Evolutionary conservation across 2,329 filamentous ascomycete species (phyloP).

Genomic region (Zymoseptoria crescenta): DNA sequence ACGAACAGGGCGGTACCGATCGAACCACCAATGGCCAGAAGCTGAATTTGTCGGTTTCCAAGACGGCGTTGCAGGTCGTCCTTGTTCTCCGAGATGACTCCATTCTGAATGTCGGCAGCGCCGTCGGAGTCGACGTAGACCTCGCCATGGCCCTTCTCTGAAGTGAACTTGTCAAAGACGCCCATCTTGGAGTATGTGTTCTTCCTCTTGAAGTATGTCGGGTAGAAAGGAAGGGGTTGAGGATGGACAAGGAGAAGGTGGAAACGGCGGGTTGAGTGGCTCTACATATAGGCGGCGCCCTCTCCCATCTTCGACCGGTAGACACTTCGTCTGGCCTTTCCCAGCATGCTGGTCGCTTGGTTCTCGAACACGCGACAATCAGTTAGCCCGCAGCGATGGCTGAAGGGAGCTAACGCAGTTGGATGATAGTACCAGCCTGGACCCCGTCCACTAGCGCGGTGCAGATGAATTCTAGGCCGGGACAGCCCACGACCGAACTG

Average conservation of each 20-base stretch:
- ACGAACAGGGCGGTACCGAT: constrained; percentile 25
- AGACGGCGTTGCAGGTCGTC: constrained; percentile 42
- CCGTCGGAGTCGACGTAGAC: constrained; percentile 6
- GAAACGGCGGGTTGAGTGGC: background rate
- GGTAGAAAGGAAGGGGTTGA: background rate
- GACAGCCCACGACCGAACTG: background rate
- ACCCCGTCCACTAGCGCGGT: background rate
- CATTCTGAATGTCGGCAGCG: constrained; percentile 10
- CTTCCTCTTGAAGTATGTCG: background rate
- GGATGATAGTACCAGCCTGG: background rate
- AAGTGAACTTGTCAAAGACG: constrained; percentile 10
- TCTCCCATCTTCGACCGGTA: background rate
- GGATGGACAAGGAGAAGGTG: background rate
- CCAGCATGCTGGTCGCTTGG: background rate
- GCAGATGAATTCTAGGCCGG: constrained; percentile 1
- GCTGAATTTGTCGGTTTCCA: constrained; percentile 38
- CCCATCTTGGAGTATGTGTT: constrained; percentile 5
- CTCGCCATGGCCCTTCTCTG: constrained; percentile 2
- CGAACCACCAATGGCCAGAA: constrained; percentile 26
- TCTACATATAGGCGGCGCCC: background rate
- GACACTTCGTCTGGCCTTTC: background rate
- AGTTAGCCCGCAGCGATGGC: background rate
- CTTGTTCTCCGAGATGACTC: constrained; percentile 25
- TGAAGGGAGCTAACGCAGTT: background rate
- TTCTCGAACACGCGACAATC: constrained; percentile 1